A percentile compares a stretch with the other conserved stretches of the same genome.
Conservation (phyloP, 352 stramenopile genomes). For the Hyaloperonospora brassicae region DNA sequence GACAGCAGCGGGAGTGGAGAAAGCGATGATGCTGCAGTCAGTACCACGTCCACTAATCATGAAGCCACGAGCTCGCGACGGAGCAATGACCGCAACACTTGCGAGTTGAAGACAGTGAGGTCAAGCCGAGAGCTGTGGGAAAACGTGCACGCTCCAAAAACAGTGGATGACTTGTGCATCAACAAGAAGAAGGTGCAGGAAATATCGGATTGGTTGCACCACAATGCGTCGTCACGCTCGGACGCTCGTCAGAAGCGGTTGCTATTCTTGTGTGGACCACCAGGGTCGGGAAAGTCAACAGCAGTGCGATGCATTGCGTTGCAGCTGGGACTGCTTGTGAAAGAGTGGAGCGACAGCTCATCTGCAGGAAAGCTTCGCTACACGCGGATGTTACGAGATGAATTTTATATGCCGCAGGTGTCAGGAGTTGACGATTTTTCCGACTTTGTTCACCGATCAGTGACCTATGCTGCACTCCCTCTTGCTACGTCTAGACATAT, state of each 20-base stretch:
- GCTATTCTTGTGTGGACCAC: conserved; percentile 73
- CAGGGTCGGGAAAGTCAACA: conserved; percentile 77
- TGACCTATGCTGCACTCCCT: conserved; percentile 56
- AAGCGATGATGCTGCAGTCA: conserved; percentile 14
- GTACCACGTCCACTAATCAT: conserved; percentile 5
- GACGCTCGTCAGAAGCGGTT: conserved; percentile 39
- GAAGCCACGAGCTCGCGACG: not conserved
- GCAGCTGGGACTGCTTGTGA: conserved; percentile 38
- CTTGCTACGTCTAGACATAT: conserved; percentile 23
- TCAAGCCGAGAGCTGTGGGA: conserved; percentile 34
- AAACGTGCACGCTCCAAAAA: conserved; percentile 34
- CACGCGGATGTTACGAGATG: conserved; percentile 40
- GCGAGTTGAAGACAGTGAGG: conserved; percentile 1
- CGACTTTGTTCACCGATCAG: conserved; percentile 66
- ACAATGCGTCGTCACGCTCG: conserved; percentile 20
- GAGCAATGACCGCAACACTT: conserved; percentile 2
- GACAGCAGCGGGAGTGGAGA: conserved; percentile 33
- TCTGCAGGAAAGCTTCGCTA: conserved; percentile 44
- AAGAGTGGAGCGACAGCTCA: conserved; percentile 71
- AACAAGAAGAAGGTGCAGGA: conserved; percentile 81
- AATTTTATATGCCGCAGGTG: conserved; percentile 40
- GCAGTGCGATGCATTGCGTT: conserved; percentile 51
- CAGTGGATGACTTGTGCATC: conserved; percentile 63
- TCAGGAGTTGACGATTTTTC: conserved; percentile 65
- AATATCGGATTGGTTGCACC: conserved; percentile 50